Evolutionary conservation across 2,329 filamentous ascomycete genomes (phyloP), one percentile per base, ranked within the genome.

Genomic region (Neonectria punicea): DNA sequence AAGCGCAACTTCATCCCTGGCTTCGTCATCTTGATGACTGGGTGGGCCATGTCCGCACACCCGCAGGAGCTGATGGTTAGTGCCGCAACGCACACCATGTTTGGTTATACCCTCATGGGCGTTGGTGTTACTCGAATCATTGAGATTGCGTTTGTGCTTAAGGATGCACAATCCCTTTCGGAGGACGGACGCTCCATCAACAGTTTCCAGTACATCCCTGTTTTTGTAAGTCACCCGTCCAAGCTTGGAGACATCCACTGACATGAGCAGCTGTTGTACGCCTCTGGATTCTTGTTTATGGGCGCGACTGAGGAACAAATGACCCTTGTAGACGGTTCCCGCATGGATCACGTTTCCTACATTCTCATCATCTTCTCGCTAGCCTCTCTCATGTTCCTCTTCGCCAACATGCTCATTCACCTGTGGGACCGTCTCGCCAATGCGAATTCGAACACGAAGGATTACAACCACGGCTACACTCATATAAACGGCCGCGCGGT

Each of bases 231-330:
- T 88, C 18, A 1, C 8, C 2, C 1, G 9, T 25, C 25, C 10
- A 2, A 14, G 1, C 13, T 8, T 11, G 46, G 9, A 41, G 10
- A 25, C 7, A 32, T 18, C 56, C 47, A 61, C 65, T 75, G 60
- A 74, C 54, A 36, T 4, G 6, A 4, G 1, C 20, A 97, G 94
- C 86, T 98, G 44, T 87, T 99, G 30, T 97, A 93, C 75, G 94
- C 94, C 6, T 92, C 94, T 4, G 96, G 96, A 1, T 97, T 98
- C 81, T 86, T 99, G 44, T 99, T 99, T 82, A 97, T 98, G 94
- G 92, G 93, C 34, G 95, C 96, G 16, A 98, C 94, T 1, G 96
- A 98, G 78, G 94, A 99, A 81, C 96, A 98, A 80, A 97, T 98
- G 93, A 75, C 84, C 22, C 83, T 98, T 2, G 84, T 98, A 5